phyloP scores from a whole-genome alignment of 192 early-diverging fungal genomes.

The Geranomyces michiganensis region DNA sequence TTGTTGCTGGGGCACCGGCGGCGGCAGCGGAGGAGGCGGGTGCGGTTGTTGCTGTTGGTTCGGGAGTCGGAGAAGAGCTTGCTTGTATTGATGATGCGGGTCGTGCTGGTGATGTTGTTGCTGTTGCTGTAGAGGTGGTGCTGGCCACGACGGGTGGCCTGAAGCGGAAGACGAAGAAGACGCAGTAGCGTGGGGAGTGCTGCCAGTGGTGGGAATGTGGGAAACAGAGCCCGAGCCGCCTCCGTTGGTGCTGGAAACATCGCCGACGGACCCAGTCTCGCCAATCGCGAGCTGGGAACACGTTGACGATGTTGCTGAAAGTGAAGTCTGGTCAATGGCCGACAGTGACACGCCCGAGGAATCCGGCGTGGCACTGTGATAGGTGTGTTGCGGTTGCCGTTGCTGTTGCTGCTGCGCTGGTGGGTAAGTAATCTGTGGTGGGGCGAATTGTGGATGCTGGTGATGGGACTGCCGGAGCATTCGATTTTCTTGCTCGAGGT shows the following conservation, averaged over 20 bases:
- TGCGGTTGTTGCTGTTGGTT: slow-evolving; percentile 15
- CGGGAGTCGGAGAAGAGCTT: not conserved
- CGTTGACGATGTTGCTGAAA: too few species aligned
- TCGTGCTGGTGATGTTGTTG: slow-evolving; percentile 28
- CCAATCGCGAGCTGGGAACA: too few species aligned
- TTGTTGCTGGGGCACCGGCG: slow-evolving; percentile 5
- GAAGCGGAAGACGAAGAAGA: not conserved
- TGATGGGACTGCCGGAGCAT: slow-evolving; percentile 22
- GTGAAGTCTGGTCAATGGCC: too few species aligned
- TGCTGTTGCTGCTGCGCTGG: slow-evolving; percentile 21
- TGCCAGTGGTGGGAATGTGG: not conserved
- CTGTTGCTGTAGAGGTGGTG: slow-evolving; percentile 25
- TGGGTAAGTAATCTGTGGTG: not conserved
- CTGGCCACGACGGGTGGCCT: not conserved
- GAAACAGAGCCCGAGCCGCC: too few species aligned
- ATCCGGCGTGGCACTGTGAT: not conserved
- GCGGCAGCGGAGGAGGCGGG: too few species aligned
- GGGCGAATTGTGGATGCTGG: slow-evolving; percentile 2
- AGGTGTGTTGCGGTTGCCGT: slow-evolving; percentile 14
- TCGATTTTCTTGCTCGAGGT: slow-evolving; percentile 25
- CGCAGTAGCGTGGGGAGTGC: not conserved
- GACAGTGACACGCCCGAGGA: not conserved
- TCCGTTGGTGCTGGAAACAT: too few species aligned
- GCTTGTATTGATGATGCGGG: slow-evolving; percentile 24
- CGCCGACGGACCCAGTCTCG: too few species aligned